A percentile compares a stretch with the other conserved stretches of the same genome.
Evolutionary conservation across 1,139 yeast species (phyloP).

Genomic region (Yamadazyma blattariae): DNA sequence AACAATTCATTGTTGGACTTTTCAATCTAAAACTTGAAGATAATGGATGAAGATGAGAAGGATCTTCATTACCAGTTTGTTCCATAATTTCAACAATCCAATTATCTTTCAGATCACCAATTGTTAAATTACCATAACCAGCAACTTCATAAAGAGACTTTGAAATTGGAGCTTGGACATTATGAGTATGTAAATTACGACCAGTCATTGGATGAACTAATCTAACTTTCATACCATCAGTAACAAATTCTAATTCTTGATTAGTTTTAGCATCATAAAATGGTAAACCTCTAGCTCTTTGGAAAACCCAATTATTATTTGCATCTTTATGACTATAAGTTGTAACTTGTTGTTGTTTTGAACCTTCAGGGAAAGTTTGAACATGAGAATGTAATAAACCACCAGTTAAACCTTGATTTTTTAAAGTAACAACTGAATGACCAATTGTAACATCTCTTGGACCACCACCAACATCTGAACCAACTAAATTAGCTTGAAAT

Average conservation of each 20-base stretch:
- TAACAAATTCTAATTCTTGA: constrained; percentile 55
- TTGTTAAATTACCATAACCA: constrained; percentile 80
- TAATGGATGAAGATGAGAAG: constrained; percentile 72
- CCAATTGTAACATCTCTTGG: constrained; percentile 86
- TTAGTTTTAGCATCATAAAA: constrained; percentile 50
- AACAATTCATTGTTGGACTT: constrained; percentile 70
- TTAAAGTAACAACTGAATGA: constrained; percentile 73
- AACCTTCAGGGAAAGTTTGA: constrained; percentile 92
- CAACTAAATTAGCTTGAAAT: constrained; percentile 89
- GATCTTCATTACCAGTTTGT: constrained; percentile 70
- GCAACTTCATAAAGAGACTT: constrained; percentile 80
- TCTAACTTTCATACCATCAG: constrained; percentile 76
- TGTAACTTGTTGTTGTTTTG: constrained; percentile 94
- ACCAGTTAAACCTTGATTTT: constrained; percentile 89
- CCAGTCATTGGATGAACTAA: constrained; percentile 78
- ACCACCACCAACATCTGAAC: constrained; percentile 78
- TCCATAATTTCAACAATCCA: constrained; percentile 90
- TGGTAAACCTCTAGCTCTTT: constrained; percentile 64
- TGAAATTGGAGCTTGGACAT: constrained; percentile 75
- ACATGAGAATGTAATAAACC: constrained; percentile 93
- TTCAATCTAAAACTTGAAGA: constrained; percentile 81
- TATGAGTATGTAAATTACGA: constrained; percentile 88
- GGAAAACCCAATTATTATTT: constrained; percentile 88
- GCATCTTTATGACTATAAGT: constrained; percentile 90
- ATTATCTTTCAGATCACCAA: constrained; percentile 91